Conservation (phyloP, 805 yeast species). For the Millerago galiae region DNA sequence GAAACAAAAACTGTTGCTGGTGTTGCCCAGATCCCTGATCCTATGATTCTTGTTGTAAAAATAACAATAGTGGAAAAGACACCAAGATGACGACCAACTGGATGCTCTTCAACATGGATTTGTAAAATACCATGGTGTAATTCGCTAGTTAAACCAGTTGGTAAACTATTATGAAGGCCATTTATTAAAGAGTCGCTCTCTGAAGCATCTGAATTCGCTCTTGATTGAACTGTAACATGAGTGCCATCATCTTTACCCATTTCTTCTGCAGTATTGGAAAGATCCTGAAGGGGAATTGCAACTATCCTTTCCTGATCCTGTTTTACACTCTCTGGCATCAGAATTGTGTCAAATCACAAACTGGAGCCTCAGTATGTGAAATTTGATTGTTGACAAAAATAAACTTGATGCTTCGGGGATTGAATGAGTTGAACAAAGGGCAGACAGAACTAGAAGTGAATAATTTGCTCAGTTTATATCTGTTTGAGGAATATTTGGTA, state of each 20-base stretch:
- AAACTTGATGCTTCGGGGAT: too few species aligned
- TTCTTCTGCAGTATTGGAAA: background rate
- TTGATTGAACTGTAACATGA: conserved; percentile 10
- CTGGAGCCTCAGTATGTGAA: background rate
- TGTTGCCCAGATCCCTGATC: conserved; percentile 73
- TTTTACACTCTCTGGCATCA: too few species aligned
- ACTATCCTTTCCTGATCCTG: too few species aligned
- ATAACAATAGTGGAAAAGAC: conserved; percentile 57
- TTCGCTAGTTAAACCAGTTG: background rate
- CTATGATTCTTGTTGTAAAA: conserved; percentile 63
- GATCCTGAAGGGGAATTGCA: background rate
- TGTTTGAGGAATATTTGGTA: too few species aligned
- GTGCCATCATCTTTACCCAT: conserved; percentile 9
- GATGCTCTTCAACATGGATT: conserved; percentile 27
- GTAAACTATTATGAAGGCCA: too few species aligned
- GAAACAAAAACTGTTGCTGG: conserved; percentile 60
- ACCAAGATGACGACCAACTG: conserved; percentile 74
- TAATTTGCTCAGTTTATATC: too few species aligned
- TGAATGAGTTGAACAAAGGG: too few species aligned
- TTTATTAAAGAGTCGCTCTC: background rate
- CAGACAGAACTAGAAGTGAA: too few species aligned
- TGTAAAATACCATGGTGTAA: background rate
- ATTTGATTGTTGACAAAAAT: too few species aligned
- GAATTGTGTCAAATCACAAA: too few species aligned
- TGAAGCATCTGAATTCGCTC: conserved; percentile 19